Evolutionary conservation across 2,329 filamentous ascomycete genomes (phyloP), one percentile per base, ranked within the genome.

Genomic region (Bipolaris victoriae): DNA sequence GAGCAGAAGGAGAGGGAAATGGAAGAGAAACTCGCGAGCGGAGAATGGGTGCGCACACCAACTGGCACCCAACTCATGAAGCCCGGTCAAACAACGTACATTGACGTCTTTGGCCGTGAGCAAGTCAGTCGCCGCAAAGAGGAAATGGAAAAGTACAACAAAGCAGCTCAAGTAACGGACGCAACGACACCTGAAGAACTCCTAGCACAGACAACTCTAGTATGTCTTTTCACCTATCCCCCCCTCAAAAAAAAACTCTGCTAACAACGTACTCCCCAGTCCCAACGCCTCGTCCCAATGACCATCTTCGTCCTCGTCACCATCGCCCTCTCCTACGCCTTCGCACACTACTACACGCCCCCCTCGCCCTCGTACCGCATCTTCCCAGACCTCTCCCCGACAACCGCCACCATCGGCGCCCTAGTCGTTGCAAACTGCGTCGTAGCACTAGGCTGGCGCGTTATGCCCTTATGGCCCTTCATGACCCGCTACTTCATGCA

Each of bases 401-500:
- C 74, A 1, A 67, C 69, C 7, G 70, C 76, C 26, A 77, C 90
- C 2, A 79, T 91, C n/a, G 78, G 81, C 33, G 78, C 80, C 6
- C 75, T 94, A 40, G 80, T 91, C 43, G 79, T 76, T n/a, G 57
- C 83, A 47, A 92, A 92, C 72, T 55, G 82, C 6, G 62, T 80
- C 37, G 78, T 88, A 10, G 88, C 82, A 63, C 55, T 82, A 22
- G 76, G 81, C 26, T 92, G 89, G 88, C 83, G 83, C 63, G 63
- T 86, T 10, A 88, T 89, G 45, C 85, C 86, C 1, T 66, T 87
- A 29, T 94, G 89, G 88, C 76, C 78, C 11, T 49, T 86, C 15
- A 76, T 92, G 64, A 93, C 91, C 76, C 84, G 81, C 61, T 89
- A 89, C 78, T 73, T 75, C 62, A 73, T 71, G 66, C 69, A 74